Conservation (phyloP, 169 alveolate genomes). For the Cryptosporidium andersoni region DNA sequence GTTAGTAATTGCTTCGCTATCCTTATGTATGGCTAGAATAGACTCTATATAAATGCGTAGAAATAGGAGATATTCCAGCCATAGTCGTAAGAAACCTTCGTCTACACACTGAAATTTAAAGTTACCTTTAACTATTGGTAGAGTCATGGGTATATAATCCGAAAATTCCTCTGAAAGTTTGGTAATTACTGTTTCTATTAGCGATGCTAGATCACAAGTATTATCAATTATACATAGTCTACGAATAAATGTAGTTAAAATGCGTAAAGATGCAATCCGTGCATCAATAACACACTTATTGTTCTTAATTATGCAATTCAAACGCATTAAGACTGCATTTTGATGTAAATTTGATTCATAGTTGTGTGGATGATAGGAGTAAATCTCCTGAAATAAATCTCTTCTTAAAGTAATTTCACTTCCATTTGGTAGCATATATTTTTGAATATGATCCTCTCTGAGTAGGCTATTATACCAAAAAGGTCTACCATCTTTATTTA, state of each 20-base stretch:
- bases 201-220: neutral
- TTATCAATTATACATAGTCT: constrained; percentile 51
- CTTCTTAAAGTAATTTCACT: constrained; percentile 33
- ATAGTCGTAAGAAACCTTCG: too few relatives aligned
- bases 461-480: constrained; percentile 6
- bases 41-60: too few relatives aligned
- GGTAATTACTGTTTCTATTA: neutral
- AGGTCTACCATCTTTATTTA: neutral
- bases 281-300: constrained; percentile 23
- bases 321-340: constrained; percentile 3
- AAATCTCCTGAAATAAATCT: constrained; percentile 52
- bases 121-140: neutral
- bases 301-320: constrained; percentile 13
- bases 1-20: too few relatives aligned
- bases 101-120: too few relatives aligned
- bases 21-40: too few relatives aligned
- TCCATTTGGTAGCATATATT: constrained; percentile 53
- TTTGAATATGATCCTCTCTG: constrained; percentile 25
- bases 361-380: constrained; percentile 10
- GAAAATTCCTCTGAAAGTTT: constrained; percentile 37
- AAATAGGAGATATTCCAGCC: too few relatives aligned
- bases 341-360: constrained; percentile 7
- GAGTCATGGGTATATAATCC: constrained; percentile 16
- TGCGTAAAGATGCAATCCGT: constrained; percentile 15
- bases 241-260: constrained; percentile 20